Conservation (phyloP, 202 grass and related monocot genomes). For the Alloteropsis angusta region DNA sequence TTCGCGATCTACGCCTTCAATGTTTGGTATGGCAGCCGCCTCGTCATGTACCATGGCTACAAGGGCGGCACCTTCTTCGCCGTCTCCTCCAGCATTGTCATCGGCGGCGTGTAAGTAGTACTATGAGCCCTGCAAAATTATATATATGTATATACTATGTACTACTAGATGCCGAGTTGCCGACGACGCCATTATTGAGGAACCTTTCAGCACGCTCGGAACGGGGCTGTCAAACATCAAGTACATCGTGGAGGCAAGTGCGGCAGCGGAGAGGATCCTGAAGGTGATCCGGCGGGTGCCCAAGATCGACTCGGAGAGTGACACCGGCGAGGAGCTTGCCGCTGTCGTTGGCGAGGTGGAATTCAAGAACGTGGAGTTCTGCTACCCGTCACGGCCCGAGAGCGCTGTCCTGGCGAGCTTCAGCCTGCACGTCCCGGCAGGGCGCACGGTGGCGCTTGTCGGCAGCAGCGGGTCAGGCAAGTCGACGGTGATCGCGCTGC, state of each 20-base stretch:
- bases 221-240: slow-evolving; percentile 77
- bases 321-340: slow-evolving; percentile 41
- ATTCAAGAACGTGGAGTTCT: slow-evolving; percentile 71
- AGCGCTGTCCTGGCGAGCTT: slow-evolving; percentile 65
- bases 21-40: slow-evolving; percentile 78
- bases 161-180: not conserved
- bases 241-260: slow-evolving; percentile 85
- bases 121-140: too few species aligned
- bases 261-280: slow-evolving; percentile 54
- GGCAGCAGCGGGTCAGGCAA: slow-evolving; percentile 76
- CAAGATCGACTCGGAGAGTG: slow-evolving; percentile 75
- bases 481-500: slow-evolving; percentile 75
- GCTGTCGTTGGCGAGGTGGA: slow-evolving; percentile 66
- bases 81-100: slow-evolving; percentile 50
- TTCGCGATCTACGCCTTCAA: slow-evolving; percentile 82
- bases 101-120: slow-evolving; percentile 56
- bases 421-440: slow-evolving; percentile 57
- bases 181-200: slow-evolving; percentile 21
- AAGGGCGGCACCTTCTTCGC: slow-evolving; percentile 79
- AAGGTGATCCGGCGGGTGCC: slow-evolving; percentile 67
- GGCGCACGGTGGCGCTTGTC: slow-evolving; percentile 66
- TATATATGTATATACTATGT: not conserved
- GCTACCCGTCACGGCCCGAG: slow-evolving; percentile 80
- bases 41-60: slow-evolving; percentile 78
- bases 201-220: slow-evolving; percentile 45